Evolutionary conservation across 441 rosid species (phyloP), one percentile per base, ranked within the genome.

Genomic region (Pelargonium exstipulatum): DNA sequence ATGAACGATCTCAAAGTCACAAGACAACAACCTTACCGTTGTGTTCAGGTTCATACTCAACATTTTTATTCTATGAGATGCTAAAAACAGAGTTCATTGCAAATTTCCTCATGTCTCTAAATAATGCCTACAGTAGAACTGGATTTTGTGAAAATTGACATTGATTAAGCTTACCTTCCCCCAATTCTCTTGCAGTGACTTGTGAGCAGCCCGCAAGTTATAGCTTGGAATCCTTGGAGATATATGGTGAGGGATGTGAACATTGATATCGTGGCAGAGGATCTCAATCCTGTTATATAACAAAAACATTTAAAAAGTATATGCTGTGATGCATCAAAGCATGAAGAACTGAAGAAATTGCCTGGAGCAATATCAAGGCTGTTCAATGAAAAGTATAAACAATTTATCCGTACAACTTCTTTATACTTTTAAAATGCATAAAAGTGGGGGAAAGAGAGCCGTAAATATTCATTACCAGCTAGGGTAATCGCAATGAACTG

Each of bases 401-500:
- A 18, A 53, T 70, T 62, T 60, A 62, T 45, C 48, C 40, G 10
- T 18, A 43, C 13, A 9, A 0, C 48, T 43, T 43, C 48, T 43
- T 9, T 3, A 29, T 29, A 29, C 2, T 29, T 29, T 1, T 29
- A 43, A 13, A 43, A 43, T 43, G 48, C 9, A 43, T 43, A n/a
- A 66, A 55, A 61, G 49, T 18, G 18, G 2, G 20, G 26, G 68
- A 20, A 5, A 7, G 48, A 48, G 32, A 55, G 48, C 24, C 58
- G 49, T 48, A 62, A 67, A 49, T 24, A 65, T n/a, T 46, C 48
- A 71, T 81, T 87, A 88, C 97, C 97, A 90, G 37, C 80, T 68
- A 57, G 97, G 98, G 70, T 90, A 94, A 83, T 90, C 92, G 42
- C 97, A 94, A 73, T 94, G 97, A 68, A 91, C 89, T 1, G 96